Percentiles rank a stretch among this genome's conserved stretches.
These are phyloP conservation scores for Thermochaetoides dissita DNA, from an alignment of 2,329 filamentous ascomycete genomes.

Conservation along the genomic window DNA sequence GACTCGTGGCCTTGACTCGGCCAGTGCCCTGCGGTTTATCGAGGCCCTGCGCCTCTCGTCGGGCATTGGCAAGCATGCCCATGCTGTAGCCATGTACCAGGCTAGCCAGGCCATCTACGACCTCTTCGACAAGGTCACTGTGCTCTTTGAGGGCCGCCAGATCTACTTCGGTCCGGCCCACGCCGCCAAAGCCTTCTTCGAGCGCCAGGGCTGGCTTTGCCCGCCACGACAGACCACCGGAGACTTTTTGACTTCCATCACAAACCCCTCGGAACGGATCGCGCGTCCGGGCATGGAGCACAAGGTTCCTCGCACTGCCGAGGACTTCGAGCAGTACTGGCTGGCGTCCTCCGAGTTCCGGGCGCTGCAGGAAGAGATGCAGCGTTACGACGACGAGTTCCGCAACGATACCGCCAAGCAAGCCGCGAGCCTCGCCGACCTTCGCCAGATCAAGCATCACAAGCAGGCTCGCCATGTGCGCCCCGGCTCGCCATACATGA, in stretches of 20 bases:
- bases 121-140: constrained; percentile 56
- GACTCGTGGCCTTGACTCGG: constrained; percentile 59
- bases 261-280: constrained; percentile 51
- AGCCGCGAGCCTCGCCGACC: constrained; percentile 4
- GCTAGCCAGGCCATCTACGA: constrained; percentile 13
- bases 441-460: constrained; percentile 9
- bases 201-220: constrained; percentile 46
- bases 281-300: constrained; percentile 43
- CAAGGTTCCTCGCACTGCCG: constrained; percentile 37
- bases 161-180: constrained; percentile 59
- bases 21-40: constrained; percentile 61
- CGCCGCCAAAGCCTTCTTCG: constrained; percentile 43
- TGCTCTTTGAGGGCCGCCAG: constrained; percentile 63
- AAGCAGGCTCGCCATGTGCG: constrained; percentile 12
- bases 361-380: constrained; percentile 9
- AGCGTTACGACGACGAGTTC: constrained; percentile 8
- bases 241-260: constrained; percentile 55
- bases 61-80: constrained; percentile 61
- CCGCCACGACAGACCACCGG: constrained; percentile 44
- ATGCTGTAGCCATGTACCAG: constrained; percentile 50
- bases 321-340: constrained; percentile 43
- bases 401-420: constrained; percentile 1
- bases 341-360: constrained; percentile 10
- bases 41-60: constrained; percentile 50
- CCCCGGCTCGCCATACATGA: constrained; percentile 11